Evolutionary conservation across 179 eudicot genomes (phyloP).

Genomic region (Gypsophila paniculata): DNA sequence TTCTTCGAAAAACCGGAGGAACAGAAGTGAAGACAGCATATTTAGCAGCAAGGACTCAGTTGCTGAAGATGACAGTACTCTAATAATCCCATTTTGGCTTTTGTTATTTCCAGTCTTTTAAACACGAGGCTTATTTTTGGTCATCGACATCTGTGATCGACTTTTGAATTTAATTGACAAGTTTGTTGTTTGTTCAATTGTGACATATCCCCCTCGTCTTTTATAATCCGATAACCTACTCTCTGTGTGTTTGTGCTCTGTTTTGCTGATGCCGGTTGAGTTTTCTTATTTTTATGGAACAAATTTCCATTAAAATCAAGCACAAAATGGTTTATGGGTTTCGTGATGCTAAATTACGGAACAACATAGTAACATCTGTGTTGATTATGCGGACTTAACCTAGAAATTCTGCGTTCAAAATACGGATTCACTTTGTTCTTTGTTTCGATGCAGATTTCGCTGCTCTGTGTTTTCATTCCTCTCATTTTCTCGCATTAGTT

Average conservation of each 20-base stretch:
- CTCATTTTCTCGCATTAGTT: no score
- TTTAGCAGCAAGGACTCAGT: slow-evolving; percentile 1
- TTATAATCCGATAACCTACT: slow-evolving; percentile 1
- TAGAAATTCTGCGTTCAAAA: no score
- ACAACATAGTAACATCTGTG: no score
- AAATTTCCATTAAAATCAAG: no score
- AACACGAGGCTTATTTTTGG: slow-evolving; percentile 16
- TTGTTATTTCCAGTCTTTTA: slow-evolving; percentile 6
- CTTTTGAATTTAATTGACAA: slow-evolving; percentile 13
- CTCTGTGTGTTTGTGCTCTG: neutral
- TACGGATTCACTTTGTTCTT: no score
- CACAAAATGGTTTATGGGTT: no score
- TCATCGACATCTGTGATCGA: slow-evolving; percentile 14
- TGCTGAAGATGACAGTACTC: slow-evolving; percentile 14
- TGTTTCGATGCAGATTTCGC: no score
- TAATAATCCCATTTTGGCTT: slow-evolving; percentile 22
- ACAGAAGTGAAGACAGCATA: slow-evolving; percentile 15
- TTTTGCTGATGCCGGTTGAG: neutral
- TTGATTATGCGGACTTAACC: no score
- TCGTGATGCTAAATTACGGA: no score
- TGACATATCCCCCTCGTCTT: neutral
- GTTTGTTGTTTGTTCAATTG: neutral
- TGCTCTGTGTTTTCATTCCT: no score
- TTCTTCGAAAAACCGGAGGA: slow-evolving; percentile 31
- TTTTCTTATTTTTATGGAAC: no score